These are phyloP conservation scores for Exophiala sideris DNA, from an alignment of 2,329 filamentous ascomycete species.

Conservation along the genomic window DNA sequence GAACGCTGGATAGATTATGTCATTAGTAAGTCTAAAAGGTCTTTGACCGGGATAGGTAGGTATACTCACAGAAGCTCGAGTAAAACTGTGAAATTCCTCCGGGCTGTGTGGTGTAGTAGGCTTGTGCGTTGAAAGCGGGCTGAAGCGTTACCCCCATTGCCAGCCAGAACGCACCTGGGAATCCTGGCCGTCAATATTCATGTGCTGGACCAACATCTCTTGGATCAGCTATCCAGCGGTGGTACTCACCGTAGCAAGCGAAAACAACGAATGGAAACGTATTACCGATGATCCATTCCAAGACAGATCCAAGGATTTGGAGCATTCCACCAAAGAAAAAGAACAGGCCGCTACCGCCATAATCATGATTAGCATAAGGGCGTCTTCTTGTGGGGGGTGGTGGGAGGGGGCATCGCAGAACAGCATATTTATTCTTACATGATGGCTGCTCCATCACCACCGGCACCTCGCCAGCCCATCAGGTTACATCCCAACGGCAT, in stretches of 20 bases:
- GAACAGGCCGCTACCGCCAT: conserved; percentile 10
- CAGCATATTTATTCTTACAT: conserved; percentile 33
- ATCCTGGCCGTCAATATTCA: not conserved
- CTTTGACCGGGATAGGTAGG: too few species aligned
- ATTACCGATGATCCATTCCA: conserved; percentile 34
- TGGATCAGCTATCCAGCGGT: conserved; percentile 43
- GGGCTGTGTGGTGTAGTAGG: conserved; percentile 22
- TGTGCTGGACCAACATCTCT: conserved; percentile 34
- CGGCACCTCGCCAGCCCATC: conserved; percentile 59
- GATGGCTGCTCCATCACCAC: conserved; percentile 29
- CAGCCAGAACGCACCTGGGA: conserved; percentile 47
- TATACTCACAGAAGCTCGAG: conserved; percentile 34
- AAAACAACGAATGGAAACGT: conserved; percentile 59
- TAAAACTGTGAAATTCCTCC: conserved; percentile 3
- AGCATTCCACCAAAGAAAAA: conserved; percentile 32
- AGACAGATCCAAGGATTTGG: conserved; percentile 7
- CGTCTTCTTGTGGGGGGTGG: too few species aligned
- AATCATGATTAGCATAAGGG: conserved; percentile 39
- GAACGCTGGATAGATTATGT: conserved; percentile 48
- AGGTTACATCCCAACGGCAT: conserved; percentile 30
- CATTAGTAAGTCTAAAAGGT: too few species aligned
- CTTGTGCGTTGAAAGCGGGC: conserved; percentile 51
- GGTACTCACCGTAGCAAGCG: conserved; percentile 32
- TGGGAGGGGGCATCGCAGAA: too few species aligned
- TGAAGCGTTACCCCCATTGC: conserved; percentile 53